phyloP scores from a whole-genome alignment of 1,284 basidiomycete species.

The Fistulinella cinereoalba region DNA sequence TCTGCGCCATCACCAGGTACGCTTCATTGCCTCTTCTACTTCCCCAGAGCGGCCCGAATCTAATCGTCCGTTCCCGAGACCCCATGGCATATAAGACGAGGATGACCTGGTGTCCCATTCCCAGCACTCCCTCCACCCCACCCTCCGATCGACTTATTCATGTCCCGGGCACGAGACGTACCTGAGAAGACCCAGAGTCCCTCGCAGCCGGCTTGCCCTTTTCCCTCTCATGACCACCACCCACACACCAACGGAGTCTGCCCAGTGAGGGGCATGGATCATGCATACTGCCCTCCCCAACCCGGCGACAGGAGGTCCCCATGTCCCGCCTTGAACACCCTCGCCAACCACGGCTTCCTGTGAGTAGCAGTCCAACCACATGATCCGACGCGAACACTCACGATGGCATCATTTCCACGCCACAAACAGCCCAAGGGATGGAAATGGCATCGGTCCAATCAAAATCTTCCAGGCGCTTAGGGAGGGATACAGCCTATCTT shows the following conservation, averaged over 20 bases:
- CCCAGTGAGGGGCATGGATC: slow-evolving; percentile 16
- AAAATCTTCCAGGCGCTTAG: slow-evolving; percentile 31
- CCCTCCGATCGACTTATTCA: neutral
- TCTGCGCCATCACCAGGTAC: no score
- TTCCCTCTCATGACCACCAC: slow-evolving; percentile 23
- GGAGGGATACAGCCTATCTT: slow-evolving; percentile 37
- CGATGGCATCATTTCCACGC: no score
- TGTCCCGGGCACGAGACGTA: neutral
- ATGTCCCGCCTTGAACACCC: slow-evolving; percentile 48
- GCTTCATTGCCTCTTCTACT: no score
- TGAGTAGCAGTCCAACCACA: slow-evolving; percentile 16
- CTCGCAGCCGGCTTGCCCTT: slow-evolving; percentile 11
- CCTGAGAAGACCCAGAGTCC: neutral
- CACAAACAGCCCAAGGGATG: slow-evolving; percentile 34
- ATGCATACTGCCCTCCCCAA: slow-evolving; percentile 28
- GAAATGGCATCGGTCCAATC: slow-evolving; percentile 29
- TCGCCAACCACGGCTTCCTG: slow-evolving; percentile 47
- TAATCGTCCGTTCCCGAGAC: no score
- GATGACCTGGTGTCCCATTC: neutral
- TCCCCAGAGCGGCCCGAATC: no score
- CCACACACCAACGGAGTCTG: slow-evolving; percentile 20
- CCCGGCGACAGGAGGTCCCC: slow-evolving; percentile 39
- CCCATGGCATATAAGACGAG: neutral
- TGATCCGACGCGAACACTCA: neutral
- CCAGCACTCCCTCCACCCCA: neutral